These are phyloP conservation scores for Thecaphora thlaspeos DNA, from an alignment of 1,284 basidiomycete genomes.

Conservation along the genomic window DNA sequence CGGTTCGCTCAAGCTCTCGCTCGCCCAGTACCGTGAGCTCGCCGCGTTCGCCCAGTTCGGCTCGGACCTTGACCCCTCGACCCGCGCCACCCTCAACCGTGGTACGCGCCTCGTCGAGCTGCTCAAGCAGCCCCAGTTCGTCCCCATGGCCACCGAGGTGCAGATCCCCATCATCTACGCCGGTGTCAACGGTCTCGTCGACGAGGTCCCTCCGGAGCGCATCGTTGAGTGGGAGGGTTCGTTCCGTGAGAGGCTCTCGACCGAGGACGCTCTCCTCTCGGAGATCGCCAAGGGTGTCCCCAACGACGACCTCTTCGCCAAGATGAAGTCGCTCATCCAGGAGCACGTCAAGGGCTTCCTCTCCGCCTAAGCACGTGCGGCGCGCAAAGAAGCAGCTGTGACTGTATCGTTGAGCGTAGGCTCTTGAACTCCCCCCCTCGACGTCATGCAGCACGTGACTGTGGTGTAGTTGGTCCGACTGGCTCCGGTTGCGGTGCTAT, in stretches of 20 bases:
- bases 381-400: too few species aligned
- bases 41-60: constrained; percentile 99
- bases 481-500: too few species aligned
- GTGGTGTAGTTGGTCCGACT: too few species aligned
- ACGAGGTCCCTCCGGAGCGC: constrained; percentile 87
- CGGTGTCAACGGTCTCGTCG: constrained; percentile 76
- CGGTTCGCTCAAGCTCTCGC: constrained; percentile 98
- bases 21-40: constrained; percentile 99
- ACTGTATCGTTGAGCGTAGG: too few species aligned
- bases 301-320: constrained; percentile 82
- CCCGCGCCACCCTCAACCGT: constrained; percentile 78
- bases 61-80: constrained; percentile 98
- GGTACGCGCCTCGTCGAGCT: constrained; percentile 98
- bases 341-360: constrained; percentile 52
- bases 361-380: constrained; percentile 34
- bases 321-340: constrained; percentile 62
- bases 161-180: constrained; percentile 99
- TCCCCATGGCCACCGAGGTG: constrained; percentile 72
- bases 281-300: constrained; percentile 79
- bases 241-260: constrained; percentile 71
- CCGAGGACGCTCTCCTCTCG: constrained; percentile 56
- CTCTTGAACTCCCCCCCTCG: too few species aligned
- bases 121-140: constrained; percentile 97
- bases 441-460: too few species aligned
- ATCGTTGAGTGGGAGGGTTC: constrained; percentile 90